Evolutionary conservation across 257 asterid species (phyloP).

Genomic region (Ilex asprella): DNA sequence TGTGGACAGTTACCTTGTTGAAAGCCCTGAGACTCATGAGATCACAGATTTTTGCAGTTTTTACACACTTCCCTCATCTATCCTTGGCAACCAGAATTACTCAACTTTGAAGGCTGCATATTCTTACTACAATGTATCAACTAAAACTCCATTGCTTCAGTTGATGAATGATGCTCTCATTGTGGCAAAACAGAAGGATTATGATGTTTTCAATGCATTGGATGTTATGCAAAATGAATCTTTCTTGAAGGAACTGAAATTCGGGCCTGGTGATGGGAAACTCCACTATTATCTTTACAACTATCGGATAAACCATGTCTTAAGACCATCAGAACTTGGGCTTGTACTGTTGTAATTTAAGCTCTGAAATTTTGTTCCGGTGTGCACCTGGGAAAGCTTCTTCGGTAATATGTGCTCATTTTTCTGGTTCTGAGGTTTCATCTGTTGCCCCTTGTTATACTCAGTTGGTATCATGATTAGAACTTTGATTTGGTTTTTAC

Average conservation of each 20-base stretch:
- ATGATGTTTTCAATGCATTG: slow-evolving; percentile 2
- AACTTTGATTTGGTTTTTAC: too few relatives aligned
- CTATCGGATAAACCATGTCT: not conserved
- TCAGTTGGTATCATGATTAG: too few relatives aligned
- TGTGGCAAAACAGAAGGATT: slow-evolving; percentile 3
- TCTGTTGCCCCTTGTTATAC: too few relatives aligned
- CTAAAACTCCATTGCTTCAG: slow-evolving; percentile 1
- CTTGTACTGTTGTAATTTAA: not conserved
- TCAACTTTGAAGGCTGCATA: not conserved
- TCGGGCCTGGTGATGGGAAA: slow-evolving; percentile 4
- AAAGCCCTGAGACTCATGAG: not conserved
- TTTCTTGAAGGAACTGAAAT: slow-evolving; percentile 2
- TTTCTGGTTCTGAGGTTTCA: too few relatives aligned
- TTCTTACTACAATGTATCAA: slow-evolving; percentile 3
- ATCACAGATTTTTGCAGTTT: slow-evolving; percentile 1
- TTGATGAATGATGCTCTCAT: slow-evolving; percentile 2
- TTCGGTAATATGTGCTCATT: too few relatives aligned
- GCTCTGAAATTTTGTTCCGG: not conserved
- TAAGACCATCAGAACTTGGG: not conserved
- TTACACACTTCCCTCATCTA: slow-evolving; percentile 1
- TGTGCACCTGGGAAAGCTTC: too few relatives aligned
- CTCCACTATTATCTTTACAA: slow-evolving; percentile 1
- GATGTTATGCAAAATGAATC: not conserved
- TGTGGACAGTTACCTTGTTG: slow-evolving; percentile 1
- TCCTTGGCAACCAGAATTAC: slow-evolving; percentile 1